Conservation (phyloP, 208 protist genomes). For the Leishmania braziliensis region DNA sequence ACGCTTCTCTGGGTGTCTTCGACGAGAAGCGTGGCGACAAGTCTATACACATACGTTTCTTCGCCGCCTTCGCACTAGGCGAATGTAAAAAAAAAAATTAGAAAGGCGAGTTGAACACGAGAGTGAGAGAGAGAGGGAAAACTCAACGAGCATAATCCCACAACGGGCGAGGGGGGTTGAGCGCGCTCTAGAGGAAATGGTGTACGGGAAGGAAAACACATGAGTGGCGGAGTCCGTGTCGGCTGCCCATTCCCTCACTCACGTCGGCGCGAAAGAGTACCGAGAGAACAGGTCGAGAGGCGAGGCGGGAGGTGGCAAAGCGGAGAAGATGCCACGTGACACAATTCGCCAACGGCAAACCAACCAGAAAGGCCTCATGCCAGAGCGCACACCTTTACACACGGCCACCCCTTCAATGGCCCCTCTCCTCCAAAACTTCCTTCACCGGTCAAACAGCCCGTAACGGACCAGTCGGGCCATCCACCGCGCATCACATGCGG, state of each 20-base stretch:
- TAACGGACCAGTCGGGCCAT: background rate
- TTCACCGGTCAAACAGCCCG: background rate
- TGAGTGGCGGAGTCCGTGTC: background rate
- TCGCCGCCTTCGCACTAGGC: background rate
- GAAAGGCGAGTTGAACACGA: too few relatives aligned
- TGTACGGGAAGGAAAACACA: background rate
- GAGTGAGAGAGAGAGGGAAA: background rate
- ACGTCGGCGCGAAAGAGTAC: background rate
- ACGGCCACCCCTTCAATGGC: too few relatives aligned
- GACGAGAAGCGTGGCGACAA: background rate
- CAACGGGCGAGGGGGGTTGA: background rate
- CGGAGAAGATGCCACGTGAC: too few relatives aligned
- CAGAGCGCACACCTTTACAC: too few relatives aligned
- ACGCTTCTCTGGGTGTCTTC: background rate
- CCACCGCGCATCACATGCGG: background rate
- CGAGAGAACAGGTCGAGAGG: too few relatives aligned
- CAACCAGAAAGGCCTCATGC: too few relatives aligned
- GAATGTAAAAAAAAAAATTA: background rate
- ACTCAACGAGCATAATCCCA: background rate
- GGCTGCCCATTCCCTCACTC: background rate
- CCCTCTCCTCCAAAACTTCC: too few relatives aligned
- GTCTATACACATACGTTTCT: background rate
- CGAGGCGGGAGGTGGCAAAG: too few relatives aligned
- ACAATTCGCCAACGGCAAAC: too few relatives aligned
- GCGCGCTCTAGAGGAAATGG: background rate